Percentiles rank a stretch among this genome's conserved stretches.
Conservation (phyloP, 192 early-diverging fungal species). For the Coemansia sp. region DNA sequence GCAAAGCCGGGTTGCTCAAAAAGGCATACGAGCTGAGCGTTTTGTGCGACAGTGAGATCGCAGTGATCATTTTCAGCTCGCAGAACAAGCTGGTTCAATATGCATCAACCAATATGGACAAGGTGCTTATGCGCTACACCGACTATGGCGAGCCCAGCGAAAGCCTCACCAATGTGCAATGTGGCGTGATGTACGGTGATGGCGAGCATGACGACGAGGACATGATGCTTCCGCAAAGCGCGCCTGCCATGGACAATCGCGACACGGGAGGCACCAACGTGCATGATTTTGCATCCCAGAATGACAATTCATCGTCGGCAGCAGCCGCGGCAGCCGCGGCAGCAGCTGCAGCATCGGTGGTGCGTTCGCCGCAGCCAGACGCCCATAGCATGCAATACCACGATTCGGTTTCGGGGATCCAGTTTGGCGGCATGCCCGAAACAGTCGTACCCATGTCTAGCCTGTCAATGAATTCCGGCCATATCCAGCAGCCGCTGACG, state of each 20-base stretch:
- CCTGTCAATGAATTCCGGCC: conserved; percentile 14
- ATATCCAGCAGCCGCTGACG: conserved; percentile 12
- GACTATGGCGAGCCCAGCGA: conserved; percentile 59
- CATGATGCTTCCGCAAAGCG: conserved; percentile 17
- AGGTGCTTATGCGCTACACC: conserved; percentile 85
- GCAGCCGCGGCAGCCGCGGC: conserved; percentile 13
- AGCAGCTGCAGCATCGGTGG: conserved; percentile 9
- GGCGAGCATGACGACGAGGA: conserved; percentile 39
- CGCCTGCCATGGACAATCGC: conserved; percentile 11
- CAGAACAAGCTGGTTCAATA: conserved; percentile 94
- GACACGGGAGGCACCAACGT: conserved; percentile 7
- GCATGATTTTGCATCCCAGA: conserved; percentile 29
- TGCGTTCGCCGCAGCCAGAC: conserved; percentile 11
- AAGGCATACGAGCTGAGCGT: conserved; percentile 95
- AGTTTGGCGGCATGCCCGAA: conserved; percentile 4
- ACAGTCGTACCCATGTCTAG: neutral
- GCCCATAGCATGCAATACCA: neutral
- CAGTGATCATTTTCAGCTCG: conserved; percentile 89
- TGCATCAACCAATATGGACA: conserved; percentile 90
- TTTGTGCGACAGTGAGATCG: conserved; percentile 93
- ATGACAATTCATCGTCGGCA: conserved; percentile 7
- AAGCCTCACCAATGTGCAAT: conserved; percentile 60
- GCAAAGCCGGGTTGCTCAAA: conserved; percentile 93
- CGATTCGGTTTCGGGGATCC: conserved; percentile 3
- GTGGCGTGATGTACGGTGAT: conserved; percentile 33